phyloP scores from a whole-genome alignment of 78 protist genomes.

The Chrysochromulina parva region DNA sequence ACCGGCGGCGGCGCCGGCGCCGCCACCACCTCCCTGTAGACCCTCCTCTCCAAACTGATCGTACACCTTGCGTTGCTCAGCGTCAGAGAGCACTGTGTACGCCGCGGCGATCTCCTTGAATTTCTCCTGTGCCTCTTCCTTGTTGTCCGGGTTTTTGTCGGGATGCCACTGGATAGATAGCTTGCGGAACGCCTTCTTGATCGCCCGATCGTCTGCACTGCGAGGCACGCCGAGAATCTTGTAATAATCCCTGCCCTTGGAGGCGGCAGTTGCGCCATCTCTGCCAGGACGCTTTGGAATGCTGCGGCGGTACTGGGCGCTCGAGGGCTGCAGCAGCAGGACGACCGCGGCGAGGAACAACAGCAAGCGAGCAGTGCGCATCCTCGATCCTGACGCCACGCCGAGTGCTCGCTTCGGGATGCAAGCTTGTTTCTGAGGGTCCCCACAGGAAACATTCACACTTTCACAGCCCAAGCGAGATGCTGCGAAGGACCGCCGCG shows the following conservation, averaged over 20 bases:
- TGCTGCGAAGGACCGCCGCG: too few relatives aligned
- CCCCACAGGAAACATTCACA: too few relatives aligned
- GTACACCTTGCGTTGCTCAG: neutral
- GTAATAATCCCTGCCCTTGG: neutral
- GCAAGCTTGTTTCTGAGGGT: too few relatives aligned
- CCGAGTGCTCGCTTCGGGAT: too few relatives aligned
- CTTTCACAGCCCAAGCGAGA: too few relatives aligned
- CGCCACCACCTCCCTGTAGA: neutral
- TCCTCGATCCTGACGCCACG: too few relatives aligned
- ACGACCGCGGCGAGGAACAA: too few relatives aligned
- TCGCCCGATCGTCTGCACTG: neutral
- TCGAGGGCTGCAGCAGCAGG: too few relatives aligned
- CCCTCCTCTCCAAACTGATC: constrained; percentile 34
- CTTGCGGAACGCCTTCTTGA: neutral
- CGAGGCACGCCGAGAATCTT: neutral
- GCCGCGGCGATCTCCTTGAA: constrained; percentile 17
- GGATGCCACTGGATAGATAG: constrained; percentile 4
- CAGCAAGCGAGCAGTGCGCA: too few relatives aligned
- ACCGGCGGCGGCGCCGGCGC: neutral
- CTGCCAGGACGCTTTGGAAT: too few relatives aligned
- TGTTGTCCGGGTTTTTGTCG: constrained; percentile 28
- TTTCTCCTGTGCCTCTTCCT: neutral
- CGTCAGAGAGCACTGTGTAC: constrained; percentile 6
- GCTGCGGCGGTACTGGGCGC: too few relatives aligned
- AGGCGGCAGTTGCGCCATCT: too few relatives aligned